Percentiles rank a stretch among this genome's conserved stretches.
These are phyloP conservation scores for Fusarium sp. DNA, from an alignment of 2,329 filamentous ascomycete genomes.

Conservation along the genomic window DNA sequence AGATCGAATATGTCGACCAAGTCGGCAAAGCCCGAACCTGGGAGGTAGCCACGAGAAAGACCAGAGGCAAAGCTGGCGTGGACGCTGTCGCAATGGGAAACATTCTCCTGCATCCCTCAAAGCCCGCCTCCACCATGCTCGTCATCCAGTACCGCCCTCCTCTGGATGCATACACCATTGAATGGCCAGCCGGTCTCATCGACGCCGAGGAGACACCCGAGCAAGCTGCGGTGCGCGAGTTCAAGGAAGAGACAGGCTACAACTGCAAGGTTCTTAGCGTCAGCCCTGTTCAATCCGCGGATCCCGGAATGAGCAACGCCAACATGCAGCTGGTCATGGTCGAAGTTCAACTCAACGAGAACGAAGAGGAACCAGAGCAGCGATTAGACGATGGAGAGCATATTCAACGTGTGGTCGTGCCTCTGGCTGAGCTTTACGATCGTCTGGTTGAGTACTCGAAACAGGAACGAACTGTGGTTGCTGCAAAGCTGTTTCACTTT, in stretches of 20 bases:
- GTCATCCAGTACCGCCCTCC: slow-evolving; percentile 45
- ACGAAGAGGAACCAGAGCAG: slow-evolving; percentile 38
- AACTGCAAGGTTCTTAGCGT: slow-evolving; percentile 39
- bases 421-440: slow-evolving; percentile 39
- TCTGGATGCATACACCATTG: slow-evolving; percentile 43
- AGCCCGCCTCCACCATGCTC: slow-evolving; percentile 41
- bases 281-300: slow-evolving; percentile 39
- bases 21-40: slow-evolving; percentile 42
- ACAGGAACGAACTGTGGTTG: slow-evolving; percentile 38
- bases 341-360: slow-evolving; percentile 37
- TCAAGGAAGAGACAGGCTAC: slow-evolving; percentile 44
- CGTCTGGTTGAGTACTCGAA: slow-evolving; percentile 43
- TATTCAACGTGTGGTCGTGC: slow-evolving; percentile 40
- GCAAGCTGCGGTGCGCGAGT: slow-evolving; percentile 40
- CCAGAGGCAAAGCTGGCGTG: slow-evolving; percentile 38
- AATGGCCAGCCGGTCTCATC: slow-evolving; percentile 43
- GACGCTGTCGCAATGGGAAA: slow-evolving; percentile 46
- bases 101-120: slow-evolving; percentile 40
- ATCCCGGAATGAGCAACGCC: slow-evolving; percentile 43
- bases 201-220: slow-evolving; percentile 43
- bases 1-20: slow-evolving; percentile 44
- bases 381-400: slow-evolving; percentile 42
- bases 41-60: slow-evolving; percentile 45
- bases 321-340: slow-evolving; percentile 46
- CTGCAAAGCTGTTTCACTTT: slow-evolving; percentile 45